These are phyloP conservation scores for Aureobasidium sp. DNA, from an alignment of 2,329 filamentous ascomycete genomes.

Conservation along the genomic window DNA sequence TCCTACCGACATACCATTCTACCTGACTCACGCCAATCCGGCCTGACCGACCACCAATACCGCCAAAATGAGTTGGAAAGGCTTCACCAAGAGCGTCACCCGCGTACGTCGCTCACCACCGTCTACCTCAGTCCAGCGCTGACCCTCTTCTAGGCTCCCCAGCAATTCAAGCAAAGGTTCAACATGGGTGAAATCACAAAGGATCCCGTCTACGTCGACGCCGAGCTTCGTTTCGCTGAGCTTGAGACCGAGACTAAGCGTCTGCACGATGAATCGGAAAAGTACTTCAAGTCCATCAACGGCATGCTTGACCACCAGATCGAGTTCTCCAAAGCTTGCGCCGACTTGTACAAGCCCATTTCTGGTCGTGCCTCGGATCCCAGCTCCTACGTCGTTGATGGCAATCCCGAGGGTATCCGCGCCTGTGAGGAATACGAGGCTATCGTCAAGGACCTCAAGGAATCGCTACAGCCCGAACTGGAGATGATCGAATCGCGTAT, in stretches of 20 bases:
- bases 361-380: conserved; percentile 93
- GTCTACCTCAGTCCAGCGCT: conserved; percentile 82
- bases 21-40: neutral
- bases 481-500: conserved; percentile 95
- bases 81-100: conserved; percentile 80
- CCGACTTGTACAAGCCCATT: conserved; percentile 96
- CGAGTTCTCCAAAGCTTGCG: conserved; percentile 92
- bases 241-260: conserved; percentile 94
- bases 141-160: conserved; percentile 58
- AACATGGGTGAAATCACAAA: conserved; percentile 95
- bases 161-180: conserved; percentile 84
- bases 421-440: conserved; percentile 95
- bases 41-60: neutral
- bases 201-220: conserved; percentile 88
- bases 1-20: neutral
- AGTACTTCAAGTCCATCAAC: conserved; percentile 97
- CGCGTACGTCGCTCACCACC: conserved; percentile 52
- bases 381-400: conserved; percentile 68
- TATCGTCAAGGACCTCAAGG: conserved; percentile 83
- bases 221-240: conserved; percentile 87
- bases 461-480: conserved; percentile 79
- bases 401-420: conserved; percentile 84
- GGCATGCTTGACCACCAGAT: conserved; percentile 97
- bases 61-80: conserved; percentile 84
- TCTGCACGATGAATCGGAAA: conserved; percentile 91